A percentile compares a stretch with the other conserved stretches of the same genome.
Conservation (phyloP, 2,329 filamentous ascomycete genomes). For the Ilyonectria mors-panacis region DNA sequence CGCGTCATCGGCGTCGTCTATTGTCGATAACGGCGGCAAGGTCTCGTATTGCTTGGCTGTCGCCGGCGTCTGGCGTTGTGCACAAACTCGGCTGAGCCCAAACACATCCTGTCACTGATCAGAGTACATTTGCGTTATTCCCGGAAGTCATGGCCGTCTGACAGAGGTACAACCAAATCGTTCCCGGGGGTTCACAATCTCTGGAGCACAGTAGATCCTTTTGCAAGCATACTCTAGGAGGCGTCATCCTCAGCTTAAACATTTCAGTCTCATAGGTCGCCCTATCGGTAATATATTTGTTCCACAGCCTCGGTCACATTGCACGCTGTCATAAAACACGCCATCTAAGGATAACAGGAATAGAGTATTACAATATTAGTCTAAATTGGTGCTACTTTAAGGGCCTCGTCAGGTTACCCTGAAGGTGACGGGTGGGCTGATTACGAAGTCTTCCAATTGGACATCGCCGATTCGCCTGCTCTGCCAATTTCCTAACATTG, state of each 20-base stretch:
- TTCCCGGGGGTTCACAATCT: conserved; percentile 4
- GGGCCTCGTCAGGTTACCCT: neutral
- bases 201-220: neutral
- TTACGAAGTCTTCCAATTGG: neutral
- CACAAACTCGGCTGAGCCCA: neutral
- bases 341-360: conserved; percentile 4
- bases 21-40: neutral
- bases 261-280: conserved; percentile 3
- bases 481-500: neutral
- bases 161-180: neutral
- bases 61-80: neutral
- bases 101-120: neutral
- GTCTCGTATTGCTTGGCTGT: neutral
- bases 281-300: neutral
- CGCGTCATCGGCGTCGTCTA: neutral
- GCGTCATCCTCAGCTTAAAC: neutral
- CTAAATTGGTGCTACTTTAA: neutral
- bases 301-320: conserved; percentile 12
- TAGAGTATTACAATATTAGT: neutral
- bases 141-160: neutral
- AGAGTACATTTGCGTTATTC: neutral
- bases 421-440: neutral
- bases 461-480: neutral
- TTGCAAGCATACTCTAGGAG: neutral
- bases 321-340: conserved; percentile 13